Conservation (phyloP, 441 rosid species). For the Mallotus japonicus region DNA sequence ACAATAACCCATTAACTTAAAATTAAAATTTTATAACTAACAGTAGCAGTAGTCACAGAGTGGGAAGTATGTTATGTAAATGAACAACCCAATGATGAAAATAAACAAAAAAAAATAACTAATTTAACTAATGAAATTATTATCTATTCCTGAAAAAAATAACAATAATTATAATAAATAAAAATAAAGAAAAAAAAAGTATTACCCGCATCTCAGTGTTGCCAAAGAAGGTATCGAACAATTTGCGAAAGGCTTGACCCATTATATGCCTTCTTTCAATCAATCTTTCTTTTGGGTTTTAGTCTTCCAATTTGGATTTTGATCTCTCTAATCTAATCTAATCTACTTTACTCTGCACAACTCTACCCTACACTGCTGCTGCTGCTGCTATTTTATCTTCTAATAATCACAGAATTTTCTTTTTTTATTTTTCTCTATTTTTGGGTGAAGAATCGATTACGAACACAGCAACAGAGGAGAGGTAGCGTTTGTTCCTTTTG, state of each 20-base stretch:
- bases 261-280: slow-evolving; percentile 17
- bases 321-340: not conserved
- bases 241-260: slow-evolving; percentile 98
- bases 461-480: too few relatives aligned
- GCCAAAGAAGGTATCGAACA: slow-evolving; percentile 93
- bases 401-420: too few relatives aligned
- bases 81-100: not conserved
- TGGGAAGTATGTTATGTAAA: too few relatives aligned
- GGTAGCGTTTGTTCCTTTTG: too few relatives aligned
- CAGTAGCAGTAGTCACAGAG: not conserved
- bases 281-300: not conserved
- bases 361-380: too few relatives aligned
- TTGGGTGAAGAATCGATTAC: too few relatives aligned
- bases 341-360: too few relatives aligned
- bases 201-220: slow-evolving; percentile 95
- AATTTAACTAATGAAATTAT: not conserved
- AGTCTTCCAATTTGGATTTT: not conserved
- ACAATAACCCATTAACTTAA: not conserved
- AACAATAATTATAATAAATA: too few relatives aligned
- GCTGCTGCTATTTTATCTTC: too few relatives aligned
- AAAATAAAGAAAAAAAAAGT: not conserved
- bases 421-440: too few relatives aligned
- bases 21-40: not conserved
- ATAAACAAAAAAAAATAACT: not conserved
- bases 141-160: not conserved